phyloP scores from a whole-genome alignment of 2,329 filamentous ascomycete species.

The Xylaria sp. region DNA sequence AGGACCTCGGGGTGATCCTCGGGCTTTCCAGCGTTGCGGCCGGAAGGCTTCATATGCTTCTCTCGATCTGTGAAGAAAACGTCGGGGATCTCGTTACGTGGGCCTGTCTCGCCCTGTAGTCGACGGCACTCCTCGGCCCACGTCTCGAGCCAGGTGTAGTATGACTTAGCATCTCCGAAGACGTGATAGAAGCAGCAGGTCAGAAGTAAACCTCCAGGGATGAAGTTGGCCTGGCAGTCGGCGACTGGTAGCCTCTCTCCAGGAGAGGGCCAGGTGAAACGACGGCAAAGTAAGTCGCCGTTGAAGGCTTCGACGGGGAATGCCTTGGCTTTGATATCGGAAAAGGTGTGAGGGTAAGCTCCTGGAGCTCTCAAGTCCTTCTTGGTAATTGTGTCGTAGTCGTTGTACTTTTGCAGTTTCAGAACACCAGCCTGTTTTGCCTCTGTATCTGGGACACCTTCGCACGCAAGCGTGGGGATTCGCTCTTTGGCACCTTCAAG shows the following conservation, averaged over 20 bases:
- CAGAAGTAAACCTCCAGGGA: constrained; percentile 47
- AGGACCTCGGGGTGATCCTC: constrained; percentile 51
- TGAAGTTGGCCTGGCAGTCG: constrained; percentile 49
- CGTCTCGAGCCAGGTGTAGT: constrained; percentile 49
- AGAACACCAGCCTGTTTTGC: constrained; percentile 49
- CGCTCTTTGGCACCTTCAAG: constrained; percentile 47
- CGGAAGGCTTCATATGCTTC: constrained; percentile 47
- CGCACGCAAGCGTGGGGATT: constrained; percentile 49
- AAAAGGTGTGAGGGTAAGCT: constrained; percentile 44
- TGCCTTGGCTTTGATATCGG: constrained; percentile 44
- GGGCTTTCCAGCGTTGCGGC: constrained; percentile 43
- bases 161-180: constrained; percentile 51
- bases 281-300: constrained; percentile 43
- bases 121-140: constrained; percentile 53
- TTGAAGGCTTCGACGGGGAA: constrained; percentile 45
- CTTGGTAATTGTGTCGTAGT: constrained; percentile 43
- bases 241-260: constrained; percentile 40
- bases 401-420: constrained; percentile 47
- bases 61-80: constrained; percentile 49
- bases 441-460: constrained; percentile 49
- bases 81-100: constrained; percentile 44
- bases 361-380: constrained; percentile 45
- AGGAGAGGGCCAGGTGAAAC: constrained; percentile 44
- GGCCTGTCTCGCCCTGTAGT: constrained; percentile 44
- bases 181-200: constrained; percentile 49